Base-by-base conservation (phyloP, 2,329 filamentous ascomycete species). In the Hypoxylon sp. region DNA sequence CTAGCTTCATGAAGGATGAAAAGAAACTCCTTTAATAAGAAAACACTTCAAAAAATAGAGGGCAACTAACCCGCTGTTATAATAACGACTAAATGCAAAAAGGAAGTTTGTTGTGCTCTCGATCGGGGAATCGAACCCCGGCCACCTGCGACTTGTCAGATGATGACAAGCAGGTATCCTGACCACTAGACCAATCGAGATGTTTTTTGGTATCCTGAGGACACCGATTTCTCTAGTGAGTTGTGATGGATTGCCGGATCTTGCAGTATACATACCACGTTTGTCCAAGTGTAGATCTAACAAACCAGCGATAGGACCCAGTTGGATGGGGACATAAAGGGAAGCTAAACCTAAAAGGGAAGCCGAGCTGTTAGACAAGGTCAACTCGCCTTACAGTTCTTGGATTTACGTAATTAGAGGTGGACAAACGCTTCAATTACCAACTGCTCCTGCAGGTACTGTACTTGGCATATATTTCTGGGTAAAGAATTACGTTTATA, bases 41-140 rank as follows among this genome's bases (percentile, higher is more conserved):
- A 5, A 27, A 27, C 3, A 27, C 24, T 3, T 27, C 24, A 27
- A 27, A 27, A 27, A 27, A 27, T 24, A 27, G 24, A 27, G 24
- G 24, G 5, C 3, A 27, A 24, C 4, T 27, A 2, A 3, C 24
- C 24, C 5, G 24, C 24, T 27, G 24, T 5, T 27, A 27, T 27
- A 27, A 5, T 27, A 54, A n/a, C 19, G n/a, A n/a, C n/a, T n/a
- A 27, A 24, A 54, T 6, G 39, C 19, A 62, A 60, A 58, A 60
- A 37, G 13, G 31, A 35, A 31, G 53, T 32, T 46, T 50, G 50
- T 5, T 54, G 8, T 48, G 31, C 76, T 78, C 76, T 78, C 76
- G 75, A 77, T 78, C 77, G 77, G 77, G 77, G 74, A 75, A 76
- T 76, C 72, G 74, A 76, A 76, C 74, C 74, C 74, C 74, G 74